Percentiles rank a stretch among this genome's conserved stretches.
Evolutionary conservation across 2,329 filamentous ascomycete species (phyloP).

Genomic region (Trichoderma atrobrunneum): DNA sequence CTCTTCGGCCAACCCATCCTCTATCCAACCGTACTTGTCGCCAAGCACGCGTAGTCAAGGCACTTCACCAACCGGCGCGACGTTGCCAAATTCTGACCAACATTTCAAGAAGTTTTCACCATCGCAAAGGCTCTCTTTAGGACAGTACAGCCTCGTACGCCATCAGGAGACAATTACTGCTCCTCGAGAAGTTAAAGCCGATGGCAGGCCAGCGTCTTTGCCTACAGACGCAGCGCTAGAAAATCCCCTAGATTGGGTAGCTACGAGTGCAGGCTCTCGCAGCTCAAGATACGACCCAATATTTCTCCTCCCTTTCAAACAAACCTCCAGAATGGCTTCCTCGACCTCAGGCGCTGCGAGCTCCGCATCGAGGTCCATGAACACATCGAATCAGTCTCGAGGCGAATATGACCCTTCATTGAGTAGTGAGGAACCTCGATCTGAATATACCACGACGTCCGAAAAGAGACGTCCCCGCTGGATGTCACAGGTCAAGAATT

Average conservation of each 20-base stretch:
- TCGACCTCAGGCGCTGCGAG: not conserved
- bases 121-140: not conserved
- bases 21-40: not conserved
- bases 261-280: not conserved
- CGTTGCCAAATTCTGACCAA: conserved; percentile 10
- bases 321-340: not conserved
- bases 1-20: not conserved
- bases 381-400: conserved; percentile 22
- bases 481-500: conserved; percentile 46
- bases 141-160: not conserved
- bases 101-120: not conserved
- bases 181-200: not conserved
- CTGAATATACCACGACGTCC: conserved; percentile 1
- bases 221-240: not conserved
- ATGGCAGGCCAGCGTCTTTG: conserved; percentile 5
- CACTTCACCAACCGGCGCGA: not conserved
- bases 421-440: conserved; percentile 23
- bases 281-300: not conserved
- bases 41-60: not conserved
- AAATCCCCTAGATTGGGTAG: conserved; percentile 5
- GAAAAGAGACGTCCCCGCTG: conserved; percentile 34
- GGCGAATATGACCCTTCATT: conserved; percentile 28
- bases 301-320: not conserved
- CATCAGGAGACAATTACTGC: not conserved
- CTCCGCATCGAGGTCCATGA: not conserved